Conservation (phyloP, 345 rosid genomes). For the Bruguiera parviflora region DNA sequence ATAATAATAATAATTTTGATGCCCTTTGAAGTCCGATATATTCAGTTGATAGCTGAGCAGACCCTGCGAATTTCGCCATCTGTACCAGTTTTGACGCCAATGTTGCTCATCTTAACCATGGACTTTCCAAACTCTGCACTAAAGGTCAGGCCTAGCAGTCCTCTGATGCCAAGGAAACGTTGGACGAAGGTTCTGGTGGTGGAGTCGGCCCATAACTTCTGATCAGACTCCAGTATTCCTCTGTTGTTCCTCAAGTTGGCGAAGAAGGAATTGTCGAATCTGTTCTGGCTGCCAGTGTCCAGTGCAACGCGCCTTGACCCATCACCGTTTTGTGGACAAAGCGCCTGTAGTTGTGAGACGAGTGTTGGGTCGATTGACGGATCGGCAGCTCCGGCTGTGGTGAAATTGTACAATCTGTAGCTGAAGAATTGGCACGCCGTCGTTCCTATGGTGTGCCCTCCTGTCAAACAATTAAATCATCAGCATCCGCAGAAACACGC, state of each 20-base stretch:
- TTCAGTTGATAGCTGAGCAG: conserved; percentile 34
- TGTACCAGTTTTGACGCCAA: conserved; percentile 36
- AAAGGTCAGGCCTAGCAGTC: conserved; percentile 11
- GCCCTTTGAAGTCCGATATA: too few species aligned
- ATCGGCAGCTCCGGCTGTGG: conserved; percentile 33
- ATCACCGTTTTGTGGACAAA: conserved; percentile 50
- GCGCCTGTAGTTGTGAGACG: conserved; percentile 37
- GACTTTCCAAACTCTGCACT: conserved; percentile 32
- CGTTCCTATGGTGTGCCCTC: conserved; percentile 66
- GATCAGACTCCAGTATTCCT: conserved; percentile 56
- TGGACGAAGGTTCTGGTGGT: conserved; percentile 39
- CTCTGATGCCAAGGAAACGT: conserved; percentile 24
- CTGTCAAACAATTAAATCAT: conserved; percentile 17
- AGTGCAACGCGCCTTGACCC: conserved; percentile 31
- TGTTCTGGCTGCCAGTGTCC: conserved; percentile 42
- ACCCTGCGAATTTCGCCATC: conserved; percentile 42
- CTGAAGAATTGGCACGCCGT: conserved; percentile 46
- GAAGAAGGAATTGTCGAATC: conserved; percentile 51
- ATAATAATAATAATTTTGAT: too few species aligned
- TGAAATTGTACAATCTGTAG: conserved; percentile 47
- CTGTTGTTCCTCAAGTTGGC: conserved; percentile 41
- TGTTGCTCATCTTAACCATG: conserved; percentile 43
- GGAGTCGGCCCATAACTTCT: conserved; percentile 41
- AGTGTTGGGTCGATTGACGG: conserved; percentile 41
- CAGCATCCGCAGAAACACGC: too few species aligned